A percentile compares a stretch with the other conserved stretches of the same genome.
These are phyloP conservation scores for Colletotrichum musicola DNA, from an alignment of 2,329 filamentous ascomycete genomes.

Conservation along the genomic window DNA sequence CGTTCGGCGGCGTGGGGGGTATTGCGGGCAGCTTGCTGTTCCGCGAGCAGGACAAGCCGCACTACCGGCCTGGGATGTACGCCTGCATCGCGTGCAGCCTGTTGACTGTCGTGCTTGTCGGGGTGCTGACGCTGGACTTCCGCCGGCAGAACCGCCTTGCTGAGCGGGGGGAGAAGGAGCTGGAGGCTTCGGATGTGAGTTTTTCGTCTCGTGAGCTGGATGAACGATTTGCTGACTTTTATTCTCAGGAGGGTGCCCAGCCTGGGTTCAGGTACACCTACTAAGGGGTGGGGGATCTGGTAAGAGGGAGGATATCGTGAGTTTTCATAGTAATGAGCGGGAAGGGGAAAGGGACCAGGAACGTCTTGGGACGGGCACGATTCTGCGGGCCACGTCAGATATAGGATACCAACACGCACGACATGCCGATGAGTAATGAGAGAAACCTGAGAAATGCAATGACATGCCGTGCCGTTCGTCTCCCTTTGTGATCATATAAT, in stretches of 20 bases:
- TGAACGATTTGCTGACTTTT: constrained; percentile 11
- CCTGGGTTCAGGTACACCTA: constrained; percentile 52
- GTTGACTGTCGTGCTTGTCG: constrained; percentile 60
- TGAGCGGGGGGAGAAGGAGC: constrained; percentile 64
- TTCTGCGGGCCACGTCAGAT: not conserved
- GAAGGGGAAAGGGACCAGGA: not conserved
- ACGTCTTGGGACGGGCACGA: not conserved
- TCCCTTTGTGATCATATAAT: constrained; percentile 6
- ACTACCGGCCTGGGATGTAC: constrained; percentile 68
- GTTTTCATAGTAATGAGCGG: constrained; percentile 12
- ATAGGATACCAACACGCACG: constrained; percentile 14
- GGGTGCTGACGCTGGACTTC: constrained; percentile 55
- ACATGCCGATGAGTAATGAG: constrained; percentile 19
- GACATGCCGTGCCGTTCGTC: not conserved
- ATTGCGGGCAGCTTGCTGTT: constrained; percentile 83
- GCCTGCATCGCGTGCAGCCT: constrained; percentile 65
- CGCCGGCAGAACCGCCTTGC: constrained; percentile 61
- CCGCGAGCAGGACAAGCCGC: constrained; percentile 65
- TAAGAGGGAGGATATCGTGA: not conserved
- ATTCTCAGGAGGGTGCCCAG: constrained; percentile 38
- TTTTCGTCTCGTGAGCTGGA: not conserved
- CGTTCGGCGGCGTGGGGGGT: constrained; percentile 82
- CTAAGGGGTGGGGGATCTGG: constrained; percentile 29
- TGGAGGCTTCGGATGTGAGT: constrained; percentile 65
- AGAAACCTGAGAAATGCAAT: not conserved